Conservation (phyloP, 768 basidiomycete species). For the Suillus bovinus region DNA sequence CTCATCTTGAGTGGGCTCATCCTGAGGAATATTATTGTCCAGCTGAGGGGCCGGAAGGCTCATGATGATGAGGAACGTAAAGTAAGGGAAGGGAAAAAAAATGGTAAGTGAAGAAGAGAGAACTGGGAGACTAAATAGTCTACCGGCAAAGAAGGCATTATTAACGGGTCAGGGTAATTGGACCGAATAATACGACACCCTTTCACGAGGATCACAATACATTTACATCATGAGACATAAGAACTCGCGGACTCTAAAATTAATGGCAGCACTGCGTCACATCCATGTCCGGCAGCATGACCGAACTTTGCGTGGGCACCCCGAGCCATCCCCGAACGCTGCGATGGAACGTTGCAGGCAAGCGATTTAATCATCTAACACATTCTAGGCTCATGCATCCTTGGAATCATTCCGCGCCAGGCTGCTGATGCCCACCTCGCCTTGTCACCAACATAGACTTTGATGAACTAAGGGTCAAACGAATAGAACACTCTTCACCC, state of each 20-base stretch:
- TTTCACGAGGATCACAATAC: neutral
- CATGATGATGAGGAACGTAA: neutral
- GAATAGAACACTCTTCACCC: constrained; percentile 40
- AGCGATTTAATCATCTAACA: too few relatives aligned
- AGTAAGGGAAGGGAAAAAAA: neutral
- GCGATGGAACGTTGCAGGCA: too few relatives aligned
- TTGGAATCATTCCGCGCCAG: constrained; percentile 41
- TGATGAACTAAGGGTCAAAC: constrained; percentile 41
- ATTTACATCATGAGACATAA: constrained; percentile 1
- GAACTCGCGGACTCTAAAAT: neutral
- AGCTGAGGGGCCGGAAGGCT: neutral
- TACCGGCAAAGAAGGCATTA: neutral
- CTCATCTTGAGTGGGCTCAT: neutral
- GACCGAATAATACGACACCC: neutral
- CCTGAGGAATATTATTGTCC: constrained; percentile 4
- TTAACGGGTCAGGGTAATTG: neutral
- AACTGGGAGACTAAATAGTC: neutral
- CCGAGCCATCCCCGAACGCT: neutral
- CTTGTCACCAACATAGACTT: constrained; percentile 41
- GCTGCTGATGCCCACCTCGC: constrained; percentile 37
- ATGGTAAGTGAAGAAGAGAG: neutral
- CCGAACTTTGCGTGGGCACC: neutral
- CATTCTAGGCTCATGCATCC: too few relatives aligned
- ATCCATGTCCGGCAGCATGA: neutral
- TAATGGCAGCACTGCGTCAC: neutral